Conservation (phyloP, 2,329 filamentous ascomycete species). For the Ascochyta viciae-villosae region DNA sequence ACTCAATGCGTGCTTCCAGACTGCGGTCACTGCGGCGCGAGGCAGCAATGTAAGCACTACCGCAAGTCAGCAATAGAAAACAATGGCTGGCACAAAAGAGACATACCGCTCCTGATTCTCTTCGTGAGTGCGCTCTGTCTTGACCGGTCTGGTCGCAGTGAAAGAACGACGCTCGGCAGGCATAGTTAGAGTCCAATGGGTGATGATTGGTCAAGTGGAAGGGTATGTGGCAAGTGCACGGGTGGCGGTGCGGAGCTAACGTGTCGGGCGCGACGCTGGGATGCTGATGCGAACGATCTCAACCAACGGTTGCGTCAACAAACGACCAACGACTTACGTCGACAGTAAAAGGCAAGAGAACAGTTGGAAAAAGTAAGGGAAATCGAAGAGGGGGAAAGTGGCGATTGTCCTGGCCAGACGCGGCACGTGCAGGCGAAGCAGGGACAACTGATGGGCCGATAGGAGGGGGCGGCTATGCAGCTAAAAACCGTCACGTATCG, state of each 20-base stretch:
- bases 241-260: conserved; percentile 19
- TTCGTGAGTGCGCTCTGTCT: conserved; percentile 79
- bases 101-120: conserved; percentile 77
- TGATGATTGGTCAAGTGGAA: neutral
- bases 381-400: conserved; percentile 32
- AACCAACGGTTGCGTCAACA: neutral
- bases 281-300: neutral
- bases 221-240: neutral
- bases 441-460: conserved; percentile 36
- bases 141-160: conserved; percentile 50
- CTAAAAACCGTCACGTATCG: conserved; percentile 25
- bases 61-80: conserved; percentile 19
- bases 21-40: conserved; percentile 86
- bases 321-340: neutral
- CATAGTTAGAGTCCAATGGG: conserved; percentile 34
- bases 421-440: conserved; percentile 29
- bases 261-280: neutral
- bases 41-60: conserved; percentile 87
- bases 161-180: conserved; percentile 49
- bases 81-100: neutral
- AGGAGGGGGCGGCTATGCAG: conserved; percentile 21
- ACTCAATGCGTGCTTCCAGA: conserved; percentile 86
- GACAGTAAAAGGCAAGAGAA: neutral
- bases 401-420: conserved; percentile 30
- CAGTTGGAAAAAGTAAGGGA: neutral